Evolutionary conservation across 2,329 filamentous ascomycete species (phyloP), one percentile per base, ranked within the genome.

Genomic region (Pseudocercospora eumusae): DNA sequence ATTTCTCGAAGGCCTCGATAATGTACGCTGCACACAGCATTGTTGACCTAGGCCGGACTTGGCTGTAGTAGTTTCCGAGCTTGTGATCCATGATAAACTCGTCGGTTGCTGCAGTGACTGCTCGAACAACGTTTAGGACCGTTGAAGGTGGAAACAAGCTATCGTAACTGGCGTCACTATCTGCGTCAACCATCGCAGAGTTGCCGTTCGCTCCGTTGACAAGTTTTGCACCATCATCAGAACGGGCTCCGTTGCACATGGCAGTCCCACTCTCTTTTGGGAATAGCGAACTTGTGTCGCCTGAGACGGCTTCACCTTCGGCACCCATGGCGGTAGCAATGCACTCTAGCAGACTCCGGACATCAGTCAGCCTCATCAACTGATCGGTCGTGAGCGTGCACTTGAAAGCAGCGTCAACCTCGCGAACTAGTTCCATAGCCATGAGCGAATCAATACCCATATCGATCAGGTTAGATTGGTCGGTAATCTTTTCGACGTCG

Each of bases 11-110:
- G 21, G 59, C 60, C 10, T 64, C 56, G 1, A 57, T n/a, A 31
- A 60, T 55, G 15, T 62, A 62, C 6, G 56, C 63, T 8, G 55
- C 27, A n/a, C 58, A 50, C 2, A 64, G 33, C 9, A 31, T 15
- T 18, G 47, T 59, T 40, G 62, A 57, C 8, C 27, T 25, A 25
- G 63, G 63, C 45, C 54, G 47, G 7, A 62, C 63, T 28, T 55
- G 28, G 7, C 13, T 40, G 50, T 56, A 64, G 54, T 60, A 64
- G 3, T 49, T 54, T 31, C 25, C 40, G 25, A 62, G 58, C 5
- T 49, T 56, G 15, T 56, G 52, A 4, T 59, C 49, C 31, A 54
- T 15, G 27, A 57, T 9, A 18, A 42, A 42, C 36, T 42, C 11
- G 36, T 56, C 13, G n/a, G 36, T 28, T 28, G 18, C 28, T 56